Evolutionary conservation across 345 rosid genomes (phyloP).

Genomic region (Eutrema heterophyllum): DNA sequence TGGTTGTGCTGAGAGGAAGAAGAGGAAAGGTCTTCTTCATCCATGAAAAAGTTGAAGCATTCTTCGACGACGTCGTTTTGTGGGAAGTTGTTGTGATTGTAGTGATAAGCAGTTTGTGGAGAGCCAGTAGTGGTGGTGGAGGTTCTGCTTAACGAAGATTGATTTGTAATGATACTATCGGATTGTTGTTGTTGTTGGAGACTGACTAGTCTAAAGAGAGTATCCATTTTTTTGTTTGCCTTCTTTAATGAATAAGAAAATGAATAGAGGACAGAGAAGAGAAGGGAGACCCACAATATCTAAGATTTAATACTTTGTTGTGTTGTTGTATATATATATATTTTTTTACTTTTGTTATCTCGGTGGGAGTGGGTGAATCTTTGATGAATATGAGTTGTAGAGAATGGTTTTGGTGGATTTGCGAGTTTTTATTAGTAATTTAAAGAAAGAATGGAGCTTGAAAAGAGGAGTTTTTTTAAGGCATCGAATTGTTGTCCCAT

Average conservation of each 20-base stretch:
- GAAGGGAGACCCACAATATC: conserved; percentile 58
- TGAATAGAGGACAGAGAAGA: conserved; percentile 21
- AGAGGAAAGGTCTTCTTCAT: conserved; percentile 98
- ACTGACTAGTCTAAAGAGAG: conserved; percentile 84
- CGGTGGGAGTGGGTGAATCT: conserved; percentile 33
- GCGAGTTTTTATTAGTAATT: conserved; percentile 11
- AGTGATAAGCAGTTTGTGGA: conserved; percentile 53
- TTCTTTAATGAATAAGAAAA: conserved; percentile 25
- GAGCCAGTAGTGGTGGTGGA: conserved; percentile 80
- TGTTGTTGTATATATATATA: conserved; percentile 13
- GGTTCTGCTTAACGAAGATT: conserved; percentile 76
- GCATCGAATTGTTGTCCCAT: conserved; percentile 22
- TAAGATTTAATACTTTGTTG: conserved; percentile 30
- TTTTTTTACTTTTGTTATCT: not conserved
- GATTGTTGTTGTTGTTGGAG: conserved; percentile 62
- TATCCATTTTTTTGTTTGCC: conserved; percentile 53
- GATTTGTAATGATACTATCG: conserved; percentile 56
- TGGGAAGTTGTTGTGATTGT: conserved; percentile 41
- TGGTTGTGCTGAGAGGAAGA: conserved; percentile 67
- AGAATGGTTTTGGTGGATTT: conserved; percentile 25
- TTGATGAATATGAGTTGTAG: conserved; percentile 20
- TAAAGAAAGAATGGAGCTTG: conserved; percentile 2
- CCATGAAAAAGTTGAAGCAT: conserved; percentile 99
- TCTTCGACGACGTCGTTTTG: conserved; percentile 59
- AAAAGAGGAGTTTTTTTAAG: conserved; percentile 21